These are phyloP conservation scores for Dillenia suffruticosa DNA, from an alignment of 164 flowering plant genomes.

Conservation along the genomic window DNA sequence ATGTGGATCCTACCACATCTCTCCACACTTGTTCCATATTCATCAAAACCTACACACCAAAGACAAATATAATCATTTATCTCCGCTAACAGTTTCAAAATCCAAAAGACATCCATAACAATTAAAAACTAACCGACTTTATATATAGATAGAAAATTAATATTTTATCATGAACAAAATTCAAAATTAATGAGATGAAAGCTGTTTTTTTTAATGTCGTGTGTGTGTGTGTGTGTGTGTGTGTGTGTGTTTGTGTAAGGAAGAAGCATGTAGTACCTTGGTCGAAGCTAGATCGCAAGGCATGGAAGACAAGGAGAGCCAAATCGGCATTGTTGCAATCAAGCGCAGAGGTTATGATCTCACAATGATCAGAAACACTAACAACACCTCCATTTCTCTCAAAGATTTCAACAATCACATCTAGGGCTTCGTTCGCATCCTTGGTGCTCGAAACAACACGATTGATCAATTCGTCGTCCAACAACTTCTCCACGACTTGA, in stretches of 20 bases:
- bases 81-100: no score
- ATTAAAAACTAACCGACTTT: background rate
- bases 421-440: constrained; percentile 63
- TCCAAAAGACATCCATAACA: no score
- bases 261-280: constrained; percentile 29
- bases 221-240: no score
- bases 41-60: constrained; percentile 26
- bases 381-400: constrained; percentile 41
- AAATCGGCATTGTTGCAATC: constrained; percentile 57
- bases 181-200: no score
- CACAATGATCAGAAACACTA: constrained; percentile 44
- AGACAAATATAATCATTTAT: background rate
- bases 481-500: constrained; percentile 15
- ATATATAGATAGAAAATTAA: background rate
- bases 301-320: constrained; percentile 67
- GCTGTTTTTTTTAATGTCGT: no score
- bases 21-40: constrained; percentile 27
- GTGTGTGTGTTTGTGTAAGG: no score
- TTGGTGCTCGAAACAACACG: constrained; percentile 34
- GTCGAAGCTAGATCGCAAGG: constrained; percentile 77
- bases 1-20: no score
- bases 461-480: constrained; percentile 40
- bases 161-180: no score
- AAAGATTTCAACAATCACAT: constrained; percentile 39
- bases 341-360: constrained; percentile 58